Evolutionary conservation across 2,329 filamentous ascomycete species (phyloP).

Genomic region (Cadophora gregata): DNA sequence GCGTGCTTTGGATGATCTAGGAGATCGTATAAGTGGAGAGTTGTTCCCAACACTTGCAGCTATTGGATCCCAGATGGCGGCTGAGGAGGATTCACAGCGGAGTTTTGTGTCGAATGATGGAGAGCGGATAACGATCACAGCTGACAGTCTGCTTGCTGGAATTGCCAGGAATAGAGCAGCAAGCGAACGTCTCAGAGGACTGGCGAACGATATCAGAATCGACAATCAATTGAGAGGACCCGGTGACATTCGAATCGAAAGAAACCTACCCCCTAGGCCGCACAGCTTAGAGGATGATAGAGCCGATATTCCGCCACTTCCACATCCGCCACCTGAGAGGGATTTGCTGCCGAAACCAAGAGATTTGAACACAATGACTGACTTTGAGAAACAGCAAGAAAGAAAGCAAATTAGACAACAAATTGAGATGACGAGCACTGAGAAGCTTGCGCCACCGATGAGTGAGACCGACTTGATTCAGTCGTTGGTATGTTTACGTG

Average conservation of each 20-base stretch:
- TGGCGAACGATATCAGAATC: not conserved
- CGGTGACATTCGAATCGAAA: not conserved
- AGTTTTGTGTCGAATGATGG: not conserved
- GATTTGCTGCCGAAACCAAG: not conserved
- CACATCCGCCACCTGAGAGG: not conserved
- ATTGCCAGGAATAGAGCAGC: not conserved
- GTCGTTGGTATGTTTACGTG: slow-evolving; percentile 62
- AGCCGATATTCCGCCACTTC: not conserved
- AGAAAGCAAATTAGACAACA: slow-evolving; percentile 46
- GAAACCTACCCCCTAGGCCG: not conserved
- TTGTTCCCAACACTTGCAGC: slow-evolving; percentile 1
- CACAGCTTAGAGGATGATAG: not conserved
- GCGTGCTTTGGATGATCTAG: slow-evolving; percentile 12
- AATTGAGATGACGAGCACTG: slow-evolving; percentile 60
- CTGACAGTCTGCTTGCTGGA: not conserved
- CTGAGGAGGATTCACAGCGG: not conserved
- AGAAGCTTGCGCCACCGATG: slow-evolving; percentile 60
- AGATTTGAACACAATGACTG: slow-evolving; percentile 20
- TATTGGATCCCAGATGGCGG: not conserved
- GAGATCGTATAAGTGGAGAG: not conserved
- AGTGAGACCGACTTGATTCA: slow-evolving; percentile 83
- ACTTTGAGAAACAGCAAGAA: slow-evolving; percentile 37
- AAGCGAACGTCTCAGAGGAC: not conserved
- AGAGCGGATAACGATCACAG: not conserved
- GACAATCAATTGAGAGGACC: not conserved